Evolutionary conservation across 2,329 filamentous ascomycete species (phyloP), one percentile per base, ranked within the genome.

Genomic region (Talaromyces pinophilus): DNA sequence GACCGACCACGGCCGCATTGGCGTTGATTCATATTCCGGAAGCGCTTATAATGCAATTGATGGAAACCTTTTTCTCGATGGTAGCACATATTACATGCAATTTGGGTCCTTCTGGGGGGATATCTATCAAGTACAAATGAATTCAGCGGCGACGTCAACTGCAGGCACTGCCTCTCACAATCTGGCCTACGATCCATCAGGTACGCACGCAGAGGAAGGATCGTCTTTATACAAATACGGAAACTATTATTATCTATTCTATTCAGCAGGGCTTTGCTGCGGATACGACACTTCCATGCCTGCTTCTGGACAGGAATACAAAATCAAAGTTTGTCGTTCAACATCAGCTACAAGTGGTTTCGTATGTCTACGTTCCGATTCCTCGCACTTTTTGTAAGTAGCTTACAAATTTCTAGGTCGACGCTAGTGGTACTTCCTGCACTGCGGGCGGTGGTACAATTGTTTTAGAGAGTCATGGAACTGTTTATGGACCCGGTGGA

Each of bases 91-190:
- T 70, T 82, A 82, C 66, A 77, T 88, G 73, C 86, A 82, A 67
- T 92, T 90, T 69, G 89, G 89, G 28, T 89, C 86, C 13, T 92
- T 90, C 82, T 92, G 88, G 88, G 75, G 79, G 6, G 85, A 88
- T 72, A 82, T 91, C 67, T 89, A 86, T 78, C 85, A 87, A 72
- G 85, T 86, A 0, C 73, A 79, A 42, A 82, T 90, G 73, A 72
- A 73, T 25, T 70, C 72, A 2, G 70, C 70, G 1, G 78, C 78
- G 5, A 72, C 73, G 1, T 75, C 0, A 67, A 82, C 1, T 88
- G 81, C 22, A 28, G 46, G 46, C 19, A 15, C 46, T 25, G 19
- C 22, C 3, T 22, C 44, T 22, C 22, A 28, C 10, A 48, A 48
- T 7, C 13, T 50, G 46, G 46, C 22, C 22, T 28, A 25, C 46